Evolutionary conservation across 768 basidiomycete species (phyloP).

Genomic region (Mrakia blollopis): DNA sequence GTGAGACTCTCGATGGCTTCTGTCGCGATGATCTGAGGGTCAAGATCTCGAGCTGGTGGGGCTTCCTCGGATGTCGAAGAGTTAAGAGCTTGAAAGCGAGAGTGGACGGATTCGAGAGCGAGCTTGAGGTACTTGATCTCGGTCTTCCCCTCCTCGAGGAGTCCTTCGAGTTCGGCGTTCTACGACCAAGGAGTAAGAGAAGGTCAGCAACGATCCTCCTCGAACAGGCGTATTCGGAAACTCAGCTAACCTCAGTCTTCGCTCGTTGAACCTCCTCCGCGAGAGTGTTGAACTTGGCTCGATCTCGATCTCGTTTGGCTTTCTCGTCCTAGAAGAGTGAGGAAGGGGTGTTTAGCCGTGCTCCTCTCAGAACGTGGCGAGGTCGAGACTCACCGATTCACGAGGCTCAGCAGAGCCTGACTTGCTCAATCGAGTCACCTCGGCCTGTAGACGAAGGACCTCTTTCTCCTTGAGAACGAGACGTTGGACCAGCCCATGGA

Average conservation of each 20-base stretch:
- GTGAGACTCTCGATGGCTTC: constrained; percentile 64
- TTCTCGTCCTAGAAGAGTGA: constrained; percentile 57
- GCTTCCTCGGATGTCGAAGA: constrained; percentile 44
- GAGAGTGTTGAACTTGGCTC: constrained; percentile 63
- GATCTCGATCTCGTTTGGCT: constrained; percentile 65
- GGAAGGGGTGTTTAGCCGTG: background rate
- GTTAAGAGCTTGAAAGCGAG: constrained; percentile 59
- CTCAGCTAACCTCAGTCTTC: constrained; percentile 58
- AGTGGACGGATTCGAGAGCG: constrained; percentile 81
- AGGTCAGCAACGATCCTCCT: background rate
- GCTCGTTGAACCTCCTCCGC: constrained; percentile 68
- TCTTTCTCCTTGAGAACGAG: constrained; percentile 81
- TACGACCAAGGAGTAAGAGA: constrained; percentile 39
- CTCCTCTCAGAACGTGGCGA: background rate
- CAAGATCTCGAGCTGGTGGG: constrained; percentile 53
- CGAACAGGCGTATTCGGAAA: background rate
- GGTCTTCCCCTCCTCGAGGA: constrained; percentile 52
- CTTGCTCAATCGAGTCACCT: constrained; percentile 57
- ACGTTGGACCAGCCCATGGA: constrained; percentile 70
- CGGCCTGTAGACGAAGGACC: constrained; percentile 65
- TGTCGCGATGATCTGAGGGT: constrained; percentile 65
- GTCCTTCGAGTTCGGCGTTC: constrained; percentile 55
- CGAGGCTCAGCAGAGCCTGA: constrained; percentile 46
- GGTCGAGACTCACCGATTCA: constrained; percentile 54
- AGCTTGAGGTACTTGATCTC: constrained; percentile 63